Conservation (phyloP, 306 rosid species). For the Pyrus bretschneideri region DNA sequence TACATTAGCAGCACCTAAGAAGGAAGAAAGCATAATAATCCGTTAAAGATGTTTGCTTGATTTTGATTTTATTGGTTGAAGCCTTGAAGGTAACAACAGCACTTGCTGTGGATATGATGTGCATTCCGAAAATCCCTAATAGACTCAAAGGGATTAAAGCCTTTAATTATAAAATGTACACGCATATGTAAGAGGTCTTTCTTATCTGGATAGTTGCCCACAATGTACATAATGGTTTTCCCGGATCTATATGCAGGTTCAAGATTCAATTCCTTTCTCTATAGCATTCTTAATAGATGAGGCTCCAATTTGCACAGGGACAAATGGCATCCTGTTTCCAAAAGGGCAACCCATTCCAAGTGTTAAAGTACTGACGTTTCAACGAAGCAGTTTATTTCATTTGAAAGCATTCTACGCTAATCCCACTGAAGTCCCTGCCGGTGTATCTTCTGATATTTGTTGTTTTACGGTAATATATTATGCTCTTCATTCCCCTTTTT, state of each 20-base stretch:
- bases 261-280: slow-evolving; percentile 73
- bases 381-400: slow-evolving; percentile 45
- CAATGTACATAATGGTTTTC: slow-evolving; percentile 12
- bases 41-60: background rate
- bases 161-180: background rate
- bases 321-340: slow-evolving; percentile 55
- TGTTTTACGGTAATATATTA: slow-evolving; percentile 47
- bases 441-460: slow-evolving; percentile 49
- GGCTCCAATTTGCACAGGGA: slow-evolving; percentile 40
- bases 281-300: slow-evolving; percentile 52
- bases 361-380: slow-evolving; percentile 45
- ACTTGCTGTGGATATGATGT: background rate
- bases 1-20: background rate
- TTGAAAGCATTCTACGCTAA: slow-evolving; percentile 69
- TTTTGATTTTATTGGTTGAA: background rate
- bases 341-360: slow-evolving; percentile 75
- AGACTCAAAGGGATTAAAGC: background rate
- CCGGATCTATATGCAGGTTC: slow-evolving; percentile 50
- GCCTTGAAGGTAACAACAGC: background rate
- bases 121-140: background rate
- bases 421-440: slow-evolving; percentile 57
- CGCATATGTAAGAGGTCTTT: background rate
- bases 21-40: background rate
- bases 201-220: slow-evolving; percentile 6
- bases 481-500: slow-evolving; percentile 1